Conservation (phyloP, 1,139 yeast species). For the Blastobotrys arbuscula region DNA sequence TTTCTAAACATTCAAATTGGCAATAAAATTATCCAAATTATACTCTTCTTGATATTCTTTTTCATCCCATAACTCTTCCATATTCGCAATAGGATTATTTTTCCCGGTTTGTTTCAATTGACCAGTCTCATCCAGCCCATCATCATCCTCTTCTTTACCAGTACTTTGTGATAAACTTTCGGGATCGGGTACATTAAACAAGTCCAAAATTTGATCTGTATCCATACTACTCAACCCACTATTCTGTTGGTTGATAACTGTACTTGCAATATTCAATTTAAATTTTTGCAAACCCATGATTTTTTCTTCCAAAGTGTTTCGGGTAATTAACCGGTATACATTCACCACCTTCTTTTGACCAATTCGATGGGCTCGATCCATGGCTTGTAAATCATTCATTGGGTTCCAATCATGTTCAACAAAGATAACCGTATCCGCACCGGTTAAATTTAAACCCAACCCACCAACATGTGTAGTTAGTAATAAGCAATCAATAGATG, state of each 20-base stretch:
- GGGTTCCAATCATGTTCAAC: conserved; percentile 99
- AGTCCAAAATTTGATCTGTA: conserved; percentile 85
- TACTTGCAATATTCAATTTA: conserved; percentile 95
- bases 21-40: conserved; percentile 86
- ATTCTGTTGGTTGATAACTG: conserved; percentile 94
- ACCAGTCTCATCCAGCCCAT: conserved; percentile 48
- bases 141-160: conserved; percentile 32
- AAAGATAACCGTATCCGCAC: conserved; percentile 97
- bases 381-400: conserved; percentile 98
- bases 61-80: conserved; percentile 96
- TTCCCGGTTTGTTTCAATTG: conserved; percentile 56
- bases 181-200: conserved; percentile 68
- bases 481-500: conserved; percentile 87
- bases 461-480: conserved; percentile 98
- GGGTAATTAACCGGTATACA: conserved; percentile 87
- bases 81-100: conserved; percentile 63
- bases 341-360: conserved; percentile 98
- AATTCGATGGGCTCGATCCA: conserved; percentile 98
- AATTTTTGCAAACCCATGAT: conserved; percentile 98
- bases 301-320: conserved; percentile 90
- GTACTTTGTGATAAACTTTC: conserved; percentile 40
- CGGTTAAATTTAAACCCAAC: conserved; percentile 90
- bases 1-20: conserved; percentile 43
- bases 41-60: conserved; percentile 95
- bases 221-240: conserved; percentile 95